Conservation (phyloP, 2,329 filamentous ascomycete genomes). For the Hymenoscyphus scutula region DNA sequence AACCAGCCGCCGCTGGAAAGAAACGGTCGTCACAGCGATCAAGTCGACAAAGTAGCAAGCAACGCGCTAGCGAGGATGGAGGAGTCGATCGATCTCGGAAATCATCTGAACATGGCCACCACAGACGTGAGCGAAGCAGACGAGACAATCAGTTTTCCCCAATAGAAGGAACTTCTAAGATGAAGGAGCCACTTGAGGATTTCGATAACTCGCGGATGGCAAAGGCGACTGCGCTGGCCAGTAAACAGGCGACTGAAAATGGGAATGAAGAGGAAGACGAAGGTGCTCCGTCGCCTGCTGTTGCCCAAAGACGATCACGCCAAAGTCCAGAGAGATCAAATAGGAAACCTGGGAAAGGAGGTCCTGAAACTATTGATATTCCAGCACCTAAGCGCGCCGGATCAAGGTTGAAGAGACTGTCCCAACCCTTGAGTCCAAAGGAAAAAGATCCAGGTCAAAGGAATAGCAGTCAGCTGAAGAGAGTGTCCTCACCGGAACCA, state of each 20-base stretch:
- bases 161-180: slow-evolving; percentile 33
- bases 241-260: slow-evolving; percentile 27
- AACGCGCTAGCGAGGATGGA: slow-evolving; percentile 38
- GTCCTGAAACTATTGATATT: slow-evolving; percentile 47
- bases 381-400: slow-evolving; percentile 56
- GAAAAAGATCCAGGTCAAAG: slow-evolving; percentile 39
- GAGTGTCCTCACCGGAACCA: slow-evolving; percentile 31
- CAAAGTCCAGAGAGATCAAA: slow-evolving; percentile 39
- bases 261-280: slow-evolving; percentile 46
- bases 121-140: slow-evolving; percentile 25
- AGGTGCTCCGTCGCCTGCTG: slow-evolving; percentile 66
- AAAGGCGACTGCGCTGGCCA: slow-evolving; percentile 26
- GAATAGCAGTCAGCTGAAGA: slow-evolving; percentile 36
- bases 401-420: slow-evolving; percentile 58
- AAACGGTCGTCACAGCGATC: slow-evolving; percentile 52
- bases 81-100: slow-evolving; percentile 24
- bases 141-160: slow-evolving; percentile 22
- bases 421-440: slow-evolving; percentile 43
- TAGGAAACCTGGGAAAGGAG: slow-evolving; percentile 45
- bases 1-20: slow-evolving; percentile 51
- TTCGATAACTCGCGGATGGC: slow-evolving; percentile 35
- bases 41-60: slow-evolving; percentile 43
- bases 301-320: slow-evolving; percentile 57
- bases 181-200: slow-evolving; percentile 31
- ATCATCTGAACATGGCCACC: slow-evolving; percentile 21